Evolutionary conservation across 2,329 filamentous ascomycete species (phyloP), one percentile per base, ranked within the genome.

Genomic region (Aspergillus quadrilineatus): DNA sequence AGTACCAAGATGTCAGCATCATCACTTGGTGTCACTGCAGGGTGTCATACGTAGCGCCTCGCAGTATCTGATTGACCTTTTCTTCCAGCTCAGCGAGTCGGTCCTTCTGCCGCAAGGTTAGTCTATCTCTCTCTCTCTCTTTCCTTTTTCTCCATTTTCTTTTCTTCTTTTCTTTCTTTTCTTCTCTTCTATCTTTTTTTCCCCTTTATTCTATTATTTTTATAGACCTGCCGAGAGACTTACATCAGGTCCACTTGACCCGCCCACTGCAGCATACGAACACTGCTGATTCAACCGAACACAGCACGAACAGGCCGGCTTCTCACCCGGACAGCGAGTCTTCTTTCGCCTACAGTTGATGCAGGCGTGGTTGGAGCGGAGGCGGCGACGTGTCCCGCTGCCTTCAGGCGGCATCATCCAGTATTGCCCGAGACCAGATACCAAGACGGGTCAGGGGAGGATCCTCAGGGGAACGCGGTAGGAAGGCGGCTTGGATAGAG

Each of bases 321-420:
- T 80, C 65, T 82, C 80, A 6, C 78, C 80, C 0, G 80, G 80
- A 63, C 80, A 82, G 34, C 80, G 75, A 2, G 76, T 80, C 64
- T 82, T 82, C 63, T 82, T 81, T 52, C 78, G 68, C 64, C 79
- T 72, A 77, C 79, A 81, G 59, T 77, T 79, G 50, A 80, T 71
- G 56, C 69, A 72, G 28, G 69, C 69, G 52, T 71, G 67, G 50
- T 72, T 67, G 41, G 69, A 72, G 39, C 70, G 69, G 42, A 72
- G 57, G 53, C 70, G 65, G 53, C 69, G 66, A 42, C 69, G 69
- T 46, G 60, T 60, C 26, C 44, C 44, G 28, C n/a, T 36, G 58
- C 58, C 61, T 49, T 70, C 68, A 28, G 34, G 34, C 9, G 34
- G 34, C 34, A 37, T 37, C 12, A 14, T 14, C 34, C 22, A 22